These are phyloP conservation scores for Cubamyces lactineus DNA, from an alignment of 768 basidiomycete genomes.

Conservation along the genomic window DNA sequence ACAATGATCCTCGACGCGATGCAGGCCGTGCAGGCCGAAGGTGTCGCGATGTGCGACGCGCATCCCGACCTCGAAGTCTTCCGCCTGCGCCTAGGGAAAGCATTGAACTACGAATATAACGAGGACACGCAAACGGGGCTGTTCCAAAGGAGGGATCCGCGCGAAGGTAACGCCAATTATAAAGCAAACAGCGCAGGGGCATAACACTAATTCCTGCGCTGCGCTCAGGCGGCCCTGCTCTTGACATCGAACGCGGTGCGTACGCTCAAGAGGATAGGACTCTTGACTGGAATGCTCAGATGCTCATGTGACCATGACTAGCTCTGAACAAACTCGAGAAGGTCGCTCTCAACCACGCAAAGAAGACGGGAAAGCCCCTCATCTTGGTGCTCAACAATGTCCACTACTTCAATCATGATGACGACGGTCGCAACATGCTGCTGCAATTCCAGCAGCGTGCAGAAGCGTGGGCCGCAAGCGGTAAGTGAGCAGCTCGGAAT, in stretches of 20 bases:
- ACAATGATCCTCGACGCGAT: conserved; percentile 86
- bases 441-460: conserved; percentile 85
- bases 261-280: background rate
- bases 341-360: conserved; percentile 70
- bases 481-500: conserved; percentile 40
- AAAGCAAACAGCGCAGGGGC: background rate
- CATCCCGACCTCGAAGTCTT: conserved; percentile 90
- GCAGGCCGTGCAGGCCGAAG: conserved; percentile 68
- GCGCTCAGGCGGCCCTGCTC: conserved; percentile 62
- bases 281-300: background rate
- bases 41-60: conserved; percentile 78
- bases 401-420: conserved; percentile 75
- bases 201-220: conserved; percentile 5
- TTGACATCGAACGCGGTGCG: conserved; percentile 81
- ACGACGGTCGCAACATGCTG: conserved; percentile 76
- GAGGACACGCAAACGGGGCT: conserved; percentile 81
- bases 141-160: conserved; percentile 81
- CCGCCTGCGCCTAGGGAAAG: conserved; percentile 81
- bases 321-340: conserved; percentile 86
- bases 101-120: conserved; percentile 84
- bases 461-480: conserved; percentile 83
- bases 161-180: conserved; percentile 56
- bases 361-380: conserved; percentile 63
- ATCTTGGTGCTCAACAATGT: conserved; percentile 84
- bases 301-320: conserved; percentile 27